These are phyloP conservation scores for Rhizophora mangle DNA, from an alignment of 345 rosid genomes.

Conservation along the genomic window DNA sequence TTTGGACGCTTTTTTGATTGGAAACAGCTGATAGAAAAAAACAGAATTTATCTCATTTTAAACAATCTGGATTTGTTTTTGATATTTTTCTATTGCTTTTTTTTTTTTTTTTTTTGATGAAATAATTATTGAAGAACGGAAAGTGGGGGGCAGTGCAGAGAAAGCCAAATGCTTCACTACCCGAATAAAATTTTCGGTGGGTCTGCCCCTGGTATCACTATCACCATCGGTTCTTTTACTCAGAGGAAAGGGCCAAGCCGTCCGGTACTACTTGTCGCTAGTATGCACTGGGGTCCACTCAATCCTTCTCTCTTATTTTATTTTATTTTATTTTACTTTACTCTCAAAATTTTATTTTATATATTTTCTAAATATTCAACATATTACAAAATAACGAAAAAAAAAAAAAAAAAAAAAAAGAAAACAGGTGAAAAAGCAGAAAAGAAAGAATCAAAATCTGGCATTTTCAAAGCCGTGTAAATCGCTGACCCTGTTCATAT, in stretches of 20 bases:
- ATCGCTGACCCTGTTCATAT: slow-evolving; percentile 89
- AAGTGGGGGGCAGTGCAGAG: neutral
- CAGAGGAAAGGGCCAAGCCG: slow-evolving; percentile 35
- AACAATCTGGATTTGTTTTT: no score
- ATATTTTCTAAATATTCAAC: slow-evolving; percentile 16
- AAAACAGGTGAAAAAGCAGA: no score
- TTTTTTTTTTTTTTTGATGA: no score
- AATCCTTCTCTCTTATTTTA: slow-evolving; percentile 9
- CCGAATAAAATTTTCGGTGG: neutral
- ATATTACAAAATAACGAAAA: slow-evolving; percentile 30
- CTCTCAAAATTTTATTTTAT: neutral
- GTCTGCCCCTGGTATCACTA: neutral
- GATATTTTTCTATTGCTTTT: no score
- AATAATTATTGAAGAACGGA: no score
- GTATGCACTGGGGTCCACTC: slow-evolving; percentile 13
- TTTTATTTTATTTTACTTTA: neutral
- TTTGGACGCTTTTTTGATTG: no score
- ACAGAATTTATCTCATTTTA: no score
- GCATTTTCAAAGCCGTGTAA: slow-evolving; percentile 96
- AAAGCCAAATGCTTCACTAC: neutral
- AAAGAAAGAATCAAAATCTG: slow-evolving; percentile 49
- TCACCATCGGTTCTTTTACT: neutral
- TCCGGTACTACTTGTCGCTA: slow-evolving; percentile 35
- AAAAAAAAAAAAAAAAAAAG: neutral
- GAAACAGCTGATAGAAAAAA: neutral